phyloP scores from a whole-genome alignment of 305 asterid species.

The Ilex paraguariensis region DNA sequence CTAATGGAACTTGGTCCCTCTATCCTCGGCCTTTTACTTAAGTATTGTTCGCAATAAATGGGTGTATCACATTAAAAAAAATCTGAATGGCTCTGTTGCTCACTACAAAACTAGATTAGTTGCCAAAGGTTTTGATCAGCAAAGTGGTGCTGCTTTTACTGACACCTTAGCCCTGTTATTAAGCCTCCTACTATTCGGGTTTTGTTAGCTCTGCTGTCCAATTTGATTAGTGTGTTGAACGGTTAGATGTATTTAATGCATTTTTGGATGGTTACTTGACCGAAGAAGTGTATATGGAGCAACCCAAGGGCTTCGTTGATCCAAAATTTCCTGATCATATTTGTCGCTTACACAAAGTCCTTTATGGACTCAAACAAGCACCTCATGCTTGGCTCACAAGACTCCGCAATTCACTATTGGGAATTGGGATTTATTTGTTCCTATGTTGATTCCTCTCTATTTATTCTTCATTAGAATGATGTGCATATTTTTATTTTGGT shows the following conservation, averaged over 20 bases:
- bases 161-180: no score
- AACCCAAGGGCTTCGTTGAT: no score
- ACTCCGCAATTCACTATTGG: no score
- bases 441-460: no score
- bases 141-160: neutral
- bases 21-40: neutral
- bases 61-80: neutral
- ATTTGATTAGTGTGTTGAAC: neutral
- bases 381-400: no score
- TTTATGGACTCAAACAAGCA: no score
- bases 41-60: neutral
- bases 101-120: neutral
- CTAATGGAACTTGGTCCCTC: neutral
- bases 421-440: no score
- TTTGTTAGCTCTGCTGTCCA: neutral
- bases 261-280: neutral
- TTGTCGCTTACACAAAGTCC: no score
- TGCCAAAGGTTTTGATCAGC: neutral
- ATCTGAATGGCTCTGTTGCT: neutral
- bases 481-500: no score
- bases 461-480: no score
- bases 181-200: neutral
- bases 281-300: neutral
- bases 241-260: neutral
- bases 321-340: no score